phyloP scores from a whole-genome alignment of 1,139 yeast species.

The Protomyces macrosporus region DNA sequence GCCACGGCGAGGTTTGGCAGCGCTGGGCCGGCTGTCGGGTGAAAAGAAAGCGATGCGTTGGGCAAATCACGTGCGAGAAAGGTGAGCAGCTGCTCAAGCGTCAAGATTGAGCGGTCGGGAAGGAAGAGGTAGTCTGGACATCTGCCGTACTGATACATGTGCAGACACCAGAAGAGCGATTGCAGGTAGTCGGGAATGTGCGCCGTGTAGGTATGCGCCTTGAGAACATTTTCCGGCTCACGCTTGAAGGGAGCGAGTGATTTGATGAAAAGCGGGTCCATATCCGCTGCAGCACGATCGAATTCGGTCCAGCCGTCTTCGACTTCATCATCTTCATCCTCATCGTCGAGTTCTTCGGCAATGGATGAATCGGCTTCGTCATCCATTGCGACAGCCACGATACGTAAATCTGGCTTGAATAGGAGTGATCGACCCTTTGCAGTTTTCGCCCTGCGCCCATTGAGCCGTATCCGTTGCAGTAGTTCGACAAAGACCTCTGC shows the following conservation, averaged over 20 bases:
- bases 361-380: constrained; percentile 7
- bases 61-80: constrained; percentile 6
- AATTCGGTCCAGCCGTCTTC: not conserved
- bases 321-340: constrained; percentile 4
- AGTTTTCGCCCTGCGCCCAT: not conserved
- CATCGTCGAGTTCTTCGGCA: not conserved
- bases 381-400: constrained; percentile 6
- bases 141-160: constrained; percentile 6
- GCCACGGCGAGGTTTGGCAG: not conserved
- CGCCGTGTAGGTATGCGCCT: not conserved
- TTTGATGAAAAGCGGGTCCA: not conserved
- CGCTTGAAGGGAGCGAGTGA: not conserved
- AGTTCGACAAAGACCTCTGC: constrained; percentile 10
- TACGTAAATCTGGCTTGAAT: constrained; percentile 4
- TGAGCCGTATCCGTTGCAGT: constrained; percentile 1
- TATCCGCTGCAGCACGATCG: not conserved
- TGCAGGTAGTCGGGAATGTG: constrained; percentile 6
- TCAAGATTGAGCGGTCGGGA: constrained; percentile 1
- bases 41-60: not conserved
- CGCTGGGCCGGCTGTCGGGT: not conserved
- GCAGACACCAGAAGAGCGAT: constrained; percentile 12
- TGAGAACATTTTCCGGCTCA: not conserved
- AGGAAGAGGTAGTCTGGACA: constrained; percentile 13
- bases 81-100: constrained; percentile 17
- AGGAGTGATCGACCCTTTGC: not conserved